Percentiles rank a stretch among this genome's conserved stretches.
Conservation (phyloP, 2,329 filamentous ascomycete genomes). For the Knoxdaviesia capensis region DNA sequence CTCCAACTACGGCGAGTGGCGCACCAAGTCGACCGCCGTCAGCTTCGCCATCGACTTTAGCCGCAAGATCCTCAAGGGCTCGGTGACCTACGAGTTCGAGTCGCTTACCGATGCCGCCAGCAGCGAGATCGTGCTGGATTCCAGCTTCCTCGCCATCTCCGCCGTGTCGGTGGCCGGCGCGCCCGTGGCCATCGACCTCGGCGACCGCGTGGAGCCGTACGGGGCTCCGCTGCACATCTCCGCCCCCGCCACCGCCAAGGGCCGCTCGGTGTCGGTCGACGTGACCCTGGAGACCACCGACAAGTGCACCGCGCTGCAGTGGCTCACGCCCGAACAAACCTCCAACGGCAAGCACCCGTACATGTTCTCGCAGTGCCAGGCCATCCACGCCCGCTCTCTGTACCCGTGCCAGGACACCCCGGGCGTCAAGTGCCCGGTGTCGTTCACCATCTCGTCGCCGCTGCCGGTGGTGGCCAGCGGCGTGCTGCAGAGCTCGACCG, state of each 20-base stretch:
- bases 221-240: slow-evolving; percentile 49
- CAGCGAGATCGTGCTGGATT: slow-evolving; percentile 68
- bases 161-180: slow-evolving; percentile 49
- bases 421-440: slow-evolving; percentile 88
- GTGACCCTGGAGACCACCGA: slow-evolving; percentile 66
- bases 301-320: slow-evolving; percentile 81
- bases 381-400: slow-evolving; percentile 81
- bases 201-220: slow-evolving; percentile 51
- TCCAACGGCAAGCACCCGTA: slow-evolving; percentile 92
- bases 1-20: slow-evolving; percentile 79
- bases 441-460: slow-evolving; percentile 70
- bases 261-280: slow-evolving; percentile 32
- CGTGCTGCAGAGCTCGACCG: slow-evolving; percentile 29
- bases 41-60: slow-evolving; percentile 73
- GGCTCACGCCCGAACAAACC: slow-evolving; percentile 84
- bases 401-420: slow-evolving; percentile 97
- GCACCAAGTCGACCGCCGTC: slow-evolving; percentile 64
- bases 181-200: slow-evolving; percentile 45
- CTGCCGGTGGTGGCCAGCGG: slow-evolving; percentile 87
- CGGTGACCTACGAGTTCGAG: slow-evolving; percentile 56
- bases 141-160: slow-evolving; percentile 60
- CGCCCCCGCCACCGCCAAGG: slow-evolving; percentile 30
- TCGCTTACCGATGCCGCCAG: slow-evolving; percentile 54
- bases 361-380: slow-evolving; percentile 96
- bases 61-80: slow-evolving; percentile 55